Evolutionary conservation across 208 protist genomes (phyloP).

Genomic region (Leishmania braziliensis): DNA sequence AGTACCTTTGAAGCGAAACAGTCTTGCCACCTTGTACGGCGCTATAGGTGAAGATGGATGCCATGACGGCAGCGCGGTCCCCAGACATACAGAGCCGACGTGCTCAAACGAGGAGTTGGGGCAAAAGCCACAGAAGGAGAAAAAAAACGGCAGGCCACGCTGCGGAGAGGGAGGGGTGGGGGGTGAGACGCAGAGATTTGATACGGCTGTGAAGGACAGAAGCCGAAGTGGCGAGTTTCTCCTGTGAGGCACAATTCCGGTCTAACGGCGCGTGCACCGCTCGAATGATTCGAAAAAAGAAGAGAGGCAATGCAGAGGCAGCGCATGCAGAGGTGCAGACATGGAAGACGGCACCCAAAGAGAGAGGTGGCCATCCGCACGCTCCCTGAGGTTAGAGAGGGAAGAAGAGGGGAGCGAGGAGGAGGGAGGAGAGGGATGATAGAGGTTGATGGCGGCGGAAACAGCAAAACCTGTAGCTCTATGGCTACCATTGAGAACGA

Average conservation of each 20-base stretch:
- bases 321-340: neutral
- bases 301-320: neutral
- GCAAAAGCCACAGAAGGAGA: neutral
- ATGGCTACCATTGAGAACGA: neutral
- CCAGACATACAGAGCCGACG: neutral
- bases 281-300: neutral
- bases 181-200: neutral
- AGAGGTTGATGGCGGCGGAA: neutral
- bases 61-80: constrained; percentile 3
- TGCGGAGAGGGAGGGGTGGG: neutral
- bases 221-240: neutral
- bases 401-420: neutral
- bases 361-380: neutral
- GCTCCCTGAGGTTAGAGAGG: neutral
- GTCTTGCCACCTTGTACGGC: constrained; percentile 32
- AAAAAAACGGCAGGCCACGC: neutral
- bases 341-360: neutral
- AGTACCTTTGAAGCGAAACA: constrained; percentile 46
- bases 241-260: neutral
- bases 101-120: neutral
- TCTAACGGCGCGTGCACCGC: neutral
- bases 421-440: neutral
- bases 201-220: neutral
- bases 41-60: constrained; percentile 36
- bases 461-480: neutral